Base-by-base conservation (phyloP, 2,329 filamentous ascomycete species). In the Colletotrichum karsti region DNA sequence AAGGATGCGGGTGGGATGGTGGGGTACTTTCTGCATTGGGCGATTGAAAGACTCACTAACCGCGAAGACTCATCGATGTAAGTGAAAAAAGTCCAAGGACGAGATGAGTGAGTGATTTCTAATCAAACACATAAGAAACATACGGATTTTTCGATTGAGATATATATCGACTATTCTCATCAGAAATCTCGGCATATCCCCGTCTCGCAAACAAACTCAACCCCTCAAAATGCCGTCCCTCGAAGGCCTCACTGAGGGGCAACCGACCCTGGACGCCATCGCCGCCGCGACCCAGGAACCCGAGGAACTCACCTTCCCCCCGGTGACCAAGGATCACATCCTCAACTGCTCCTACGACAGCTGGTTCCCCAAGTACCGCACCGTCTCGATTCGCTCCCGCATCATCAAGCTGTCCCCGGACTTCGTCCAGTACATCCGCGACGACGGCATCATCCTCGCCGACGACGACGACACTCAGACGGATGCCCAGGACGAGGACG, bases 281-380 rank as follows among this genome's bases (percentile, higher is more conserved):
- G 59, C 50, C 22, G 53, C 51, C 41, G 48, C 58, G 10, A 67
- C 55, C 9, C 62, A 57, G 22, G 71, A 67, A 37, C 69, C 73
- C 15, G 69, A 60, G 50, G 63, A 72, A 65, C 83, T 93, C 18
- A 89, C 88, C 20, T 98, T 99, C 76, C 93, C 94, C 20, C 93
- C 94, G 1, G 88, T 97, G 64, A 94, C 91, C 33, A 92, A 91
- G 76, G 89, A 92, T 51, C 95, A 99, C 76, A 97, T 99, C 69
- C 84, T 97, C 61, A 92, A 98, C 80, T 99, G 95, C 81, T 97
- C 96, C 44, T 98, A 97, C 79, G 93, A 97, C 77, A 89, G 87
- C 68, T 99, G 96, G 96, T 93, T 97, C 75, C 90, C 92, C 53
- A 91, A 88, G 86, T 93, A 82, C 57, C 91, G 93, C 67, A 84